A percentile compares a stretch with the other conserved stretches of the same genome.
Conservation (phyloP, 331 rosid species). For the Quercus phellos region DNA sequence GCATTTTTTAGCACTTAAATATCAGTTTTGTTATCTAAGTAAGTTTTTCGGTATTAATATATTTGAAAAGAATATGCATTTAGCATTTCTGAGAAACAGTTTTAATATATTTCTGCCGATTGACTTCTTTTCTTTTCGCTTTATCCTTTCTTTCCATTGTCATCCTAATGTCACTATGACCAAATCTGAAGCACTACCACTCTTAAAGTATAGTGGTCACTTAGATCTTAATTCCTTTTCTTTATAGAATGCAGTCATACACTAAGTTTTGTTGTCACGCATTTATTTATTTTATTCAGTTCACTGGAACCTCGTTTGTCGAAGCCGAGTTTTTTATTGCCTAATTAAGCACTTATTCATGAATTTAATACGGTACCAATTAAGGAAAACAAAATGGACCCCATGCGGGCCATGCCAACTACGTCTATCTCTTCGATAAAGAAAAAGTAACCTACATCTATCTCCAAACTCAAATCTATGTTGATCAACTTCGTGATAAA, state of each 20-base stretch:
- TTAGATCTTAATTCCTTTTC: neutral
- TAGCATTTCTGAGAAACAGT: constrained; percentile 16
- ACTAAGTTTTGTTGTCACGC: constrained; percentile 41
- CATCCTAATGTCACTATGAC: constrained; percentile 31
- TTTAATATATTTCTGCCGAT: constrained; percentile 13
- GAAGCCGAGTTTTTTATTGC: neutral
- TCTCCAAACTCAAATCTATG: neutral
- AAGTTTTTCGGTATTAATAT: neutral
- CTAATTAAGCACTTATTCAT: neutral
- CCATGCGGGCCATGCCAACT: too few relatives aligned
- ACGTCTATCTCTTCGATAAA: too few relatives aligned
- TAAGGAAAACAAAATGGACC: neutral
- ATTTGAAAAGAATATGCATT: neutral
- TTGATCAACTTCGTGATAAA: neutral
- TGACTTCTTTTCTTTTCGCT: constrained; percentile 8
- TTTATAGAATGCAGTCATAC: constrained; percentile 28
- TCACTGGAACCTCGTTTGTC: neutral
- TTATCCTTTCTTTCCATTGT: constrained; percentile 10
- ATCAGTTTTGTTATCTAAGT: neutral
- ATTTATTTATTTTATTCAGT: neutral
- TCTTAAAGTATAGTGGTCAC: neutral
- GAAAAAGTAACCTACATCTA: neutral
- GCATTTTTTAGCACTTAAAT: neutral
- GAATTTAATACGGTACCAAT: neutral
- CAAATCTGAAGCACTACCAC: constrained; percentile 5